Conservation (phyloP, 768 basidiomycete genomes). For the Leccinum variicolor region DNA sequence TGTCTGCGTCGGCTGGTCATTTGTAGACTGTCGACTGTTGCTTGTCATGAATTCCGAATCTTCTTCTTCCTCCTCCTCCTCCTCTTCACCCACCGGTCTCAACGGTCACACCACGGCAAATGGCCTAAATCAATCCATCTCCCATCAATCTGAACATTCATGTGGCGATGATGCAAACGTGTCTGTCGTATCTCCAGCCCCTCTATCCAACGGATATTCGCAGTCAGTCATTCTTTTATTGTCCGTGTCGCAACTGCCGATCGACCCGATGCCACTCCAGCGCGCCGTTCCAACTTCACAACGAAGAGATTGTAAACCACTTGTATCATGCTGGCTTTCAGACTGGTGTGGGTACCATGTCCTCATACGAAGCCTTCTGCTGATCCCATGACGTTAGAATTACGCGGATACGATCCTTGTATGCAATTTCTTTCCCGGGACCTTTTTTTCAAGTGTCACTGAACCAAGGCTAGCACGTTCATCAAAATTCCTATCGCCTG, state of each 20-base stretch:
- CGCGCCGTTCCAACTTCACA: constrained; percentile 58
- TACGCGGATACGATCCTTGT: constrained; percentile 81
- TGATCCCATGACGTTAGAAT: constrained; percentile 46
- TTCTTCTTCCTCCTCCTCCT: constrained; percentile 6
- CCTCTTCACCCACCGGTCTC: constrained; percentile 35
- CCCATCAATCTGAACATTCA: constrained; percentile 35
- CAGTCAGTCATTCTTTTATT: constrained; percentile 44
- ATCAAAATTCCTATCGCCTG: constrained; percentile 70
- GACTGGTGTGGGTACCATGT: constrained; percentile 59
- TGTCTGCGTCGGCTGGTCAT: neutral
- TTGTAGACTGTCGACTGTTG: neutral
- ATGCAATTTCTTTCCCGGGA: constrained; percentile 27
- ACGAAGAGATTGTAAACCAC: constrained; percentile 75
- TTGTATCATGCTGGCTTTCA: constrained; percentile 79
- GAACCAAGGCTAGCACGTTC: constrained; percentile 53
- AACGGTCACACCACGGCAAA: constrained; percentile 57
- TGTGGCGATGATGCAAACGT: constrained; percentile 31
- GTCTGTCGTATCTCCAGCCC: constrained; percentile 31
- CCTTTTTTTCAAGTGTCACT: constrained; percentile 10
- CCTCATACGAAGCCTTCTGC: constrained; percentile 5
- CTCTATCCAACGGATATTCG: constrained; percentile 54
- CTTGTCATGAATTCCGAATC: constrained; percentile 25
- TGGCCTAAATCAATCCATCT: constrained; percentile 40
- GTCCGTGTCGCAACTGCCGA: neutral
- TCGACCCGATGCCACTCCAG: constrained; percentile 20